phyloP scores from a whole-genome alignment of 2,329 filamentous ascomycete genomes.

The Aspergillus piperis region DNA sequence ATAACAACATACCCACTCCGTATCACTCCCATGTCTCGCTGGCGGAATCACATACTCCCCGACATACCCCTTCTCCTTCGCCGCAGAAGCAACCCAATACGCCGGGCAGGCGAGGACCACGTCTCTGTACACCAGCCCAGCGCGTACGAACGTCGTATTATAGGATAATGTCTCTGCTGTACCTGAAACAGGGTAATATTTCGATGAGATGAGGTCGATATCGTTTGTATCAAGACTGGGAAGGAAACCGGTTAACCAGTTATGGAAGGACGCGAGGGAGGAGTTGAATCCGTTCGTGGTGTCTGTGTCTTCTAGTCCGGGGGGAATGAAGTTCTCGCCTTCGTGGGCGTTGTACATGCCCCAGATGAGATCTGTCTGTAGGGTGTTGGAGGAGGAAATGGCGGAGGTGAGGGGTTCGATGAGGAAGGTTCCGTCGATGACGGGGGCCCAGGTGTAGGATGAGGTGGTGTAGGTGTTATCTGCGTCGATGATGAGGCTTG shows the following conservation, averaged over 20 bases:
- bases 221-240: slow-evolving; percentile 49
- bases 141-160: slow-evolving; percentile 54
- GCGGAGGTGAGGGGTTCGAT: slow-evolving; percentile 50
- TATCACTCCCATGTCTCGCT: slow-evolving; percentile 61
- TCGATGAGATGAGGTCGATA: slow-evolving; percentile 40
- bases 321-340: slow-evolving; percentile 62
- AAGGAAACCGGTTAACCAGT: slow-evolving; percentile 58
- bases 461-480: slow-evolving; percentile 57
- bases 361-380: slow-evolving; percentile 53
- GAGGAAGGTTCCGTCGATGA: slow-evolving; percentile 60
- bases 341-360: slow-evolving; percentile 65
- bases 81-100: slow-evolving; percentile 56
- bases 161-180: slow-evolving; percentile 53
- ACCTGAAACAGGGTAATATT: slow-evolving; percentile 53
- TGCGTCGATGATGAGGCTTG: slow-evolving; percentile 51
- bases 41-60: slow-evolving; percentile 63
- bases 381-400: slow-evolving; percentile 30
- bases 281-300: slow-evolving; percentile 52
- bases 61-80: slow-evolving; percentile 52
- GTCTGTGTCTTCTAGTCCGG: slow-evolving; percentile 44
- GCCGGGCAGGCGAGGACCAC: slow-evolving; percentile 61
- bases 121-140: slow-evolving; percentile 61
- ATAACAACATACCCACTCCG: slow-evolving; percentile 51
- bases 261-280: slow-evolving; percentile 51
- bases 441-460: slow-evolving; percentile 62